A percentile compares a stretch with the other conserved stretches of the same genome.
phyloP scores from a whole-genome alignment of 805 yeast genomes.

The Sugiyamaella mastotermitis region DNA sequence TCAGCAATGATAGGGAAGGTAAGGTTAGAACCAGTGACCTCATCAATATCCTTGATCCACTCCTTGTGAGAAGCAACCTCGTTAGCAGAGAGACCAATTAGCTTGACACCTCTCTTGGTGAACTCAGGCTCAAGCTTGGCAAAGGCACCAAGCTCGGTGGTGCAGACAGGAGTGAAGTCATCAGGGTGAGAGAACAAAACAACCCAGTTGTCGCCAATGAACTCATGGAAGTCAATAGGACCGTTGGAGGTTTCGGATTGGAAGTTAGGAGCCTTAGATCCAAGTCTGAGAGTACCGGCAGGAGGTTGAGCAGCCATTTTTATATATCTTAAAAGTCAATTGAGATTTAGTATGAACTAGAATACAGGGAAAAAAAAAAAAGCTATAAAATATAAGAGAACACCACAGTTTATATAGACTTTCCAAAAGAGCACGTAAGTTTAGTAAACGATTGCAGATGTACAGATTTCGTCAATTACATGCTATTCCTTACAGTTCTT shows the following conservation, averaged over 20 bases:
- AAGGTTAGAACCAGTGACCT: conserved; percentile 70
- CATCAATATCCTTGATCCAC: conserved; percentile 93
- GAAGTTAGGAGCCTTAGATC: conserved; percentile 84
- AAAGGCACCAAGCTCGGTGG: conserved; percentile 93
- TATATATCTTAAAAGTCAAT: too few relatives aligned
- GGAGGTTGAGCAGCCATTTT: conserved; percentile 23
- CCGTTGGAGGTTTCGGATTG: conserved; percentile 78
- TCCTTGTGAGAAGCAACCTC: conserved; percentile 73
- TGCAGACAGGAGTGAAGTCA: conserved; percentile 95
- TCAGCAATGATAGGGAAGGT: conserved; percentile 90
- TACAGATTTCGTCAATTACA: too few relatives aligned
- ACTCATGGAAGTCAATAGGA: conserved; percentile 79
- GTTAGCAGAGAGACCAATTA: conserved; percentile 88
- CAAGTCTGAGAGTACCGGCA: conserved; percentile 49
- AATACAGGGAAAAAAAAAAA: neutral
- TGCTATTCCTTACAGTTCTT: too few relatives aligned
- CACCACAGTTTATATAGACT: too few relatives aligned
- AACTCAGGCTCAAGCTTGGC: conserved; percentile 86
- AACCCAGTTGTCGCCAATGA: conserved; percentile 80
- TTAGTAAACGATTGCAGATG: too few relatives aligned
- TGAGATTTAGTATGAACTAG: too few relatives aligned
- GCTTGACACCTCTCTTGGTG: conserved; percentile 71
- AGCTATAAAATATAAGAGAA: too few relatives aligned
- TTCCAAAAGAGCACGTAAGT: too few relatives aligned
- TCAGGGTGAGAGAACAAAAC: conserved; percentile 92